phyloP scores from a whole-genome alignment of 192 early-diverging fungal genomes.

The Podila clonocystis region DNA sequence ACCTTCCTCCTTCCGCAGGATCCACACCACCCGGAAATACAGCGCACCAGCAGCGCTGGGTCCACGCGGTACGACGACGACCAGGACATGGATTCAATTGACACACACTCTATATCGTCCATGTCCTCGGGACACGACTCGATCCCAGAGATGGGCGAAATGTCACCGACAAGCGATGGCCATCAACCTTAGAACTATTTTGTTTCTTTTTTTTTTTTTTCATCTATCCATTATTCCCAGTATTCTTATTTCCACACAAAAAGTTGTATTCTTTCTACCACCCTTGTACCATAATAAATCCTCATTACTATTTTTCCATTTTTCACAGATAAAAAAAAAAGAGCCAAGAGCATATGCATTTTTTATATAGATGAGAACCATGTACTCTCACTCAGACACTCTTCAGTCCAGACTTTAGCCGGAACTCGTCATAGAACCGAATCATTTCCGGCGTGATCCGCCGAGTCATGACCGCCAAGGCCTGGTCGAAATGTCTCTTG shows the following conservation, averaged over 20 bases:
- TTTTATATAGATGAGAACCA: too few relatives aligned
- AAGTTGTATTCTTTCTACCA: not conserved
- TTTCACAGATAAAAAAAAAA: not conserved
- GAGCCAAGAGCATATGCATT: too few relatives aligned
- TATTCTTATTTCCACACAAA: not conserved
- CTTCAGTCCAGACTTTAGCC: slow-evolving; percentile 58
- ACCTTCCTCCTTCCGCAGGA: not conserved
- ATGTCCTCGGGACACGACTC: slow-evolving; percentile 52
- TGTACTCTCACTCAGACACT: slow-evolving; percentile 52
- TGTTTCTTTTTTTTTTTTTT: not conserved
- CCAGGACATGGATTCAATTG: slow-evolving; percentile 49
- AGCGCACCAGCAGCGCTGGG: slow-evolving; percentile 7
- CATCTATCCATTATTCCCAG: not conserved
- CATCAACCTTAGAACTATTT: not conserved
- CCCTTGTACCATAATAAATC: not conserved
- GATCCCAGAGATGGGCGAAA: slow-evolving; percentile 39
- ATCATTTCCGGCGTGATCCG: slow-evolving; percentile 94
- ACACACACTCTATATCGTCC: slow-evolving; percentile 42
- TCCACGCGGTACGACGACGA: slow-evolving; percentile 45
- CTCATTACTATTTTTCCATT: not conserved
- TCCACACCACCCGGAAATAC: not conserved
- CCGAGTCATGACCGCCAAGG: slow-evolving; percentile 66
- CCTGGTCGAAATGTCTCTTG: slow-evolving; percentile 72
- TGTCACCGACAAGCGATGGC: slow-evolving; percentile 11
- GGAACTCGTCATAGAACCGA: slow-evolving; percentile 85